Evolutionary conservation across 345 rosid species (phyloP).

Genomic region (Mallotus nudiflorus): DNA sequence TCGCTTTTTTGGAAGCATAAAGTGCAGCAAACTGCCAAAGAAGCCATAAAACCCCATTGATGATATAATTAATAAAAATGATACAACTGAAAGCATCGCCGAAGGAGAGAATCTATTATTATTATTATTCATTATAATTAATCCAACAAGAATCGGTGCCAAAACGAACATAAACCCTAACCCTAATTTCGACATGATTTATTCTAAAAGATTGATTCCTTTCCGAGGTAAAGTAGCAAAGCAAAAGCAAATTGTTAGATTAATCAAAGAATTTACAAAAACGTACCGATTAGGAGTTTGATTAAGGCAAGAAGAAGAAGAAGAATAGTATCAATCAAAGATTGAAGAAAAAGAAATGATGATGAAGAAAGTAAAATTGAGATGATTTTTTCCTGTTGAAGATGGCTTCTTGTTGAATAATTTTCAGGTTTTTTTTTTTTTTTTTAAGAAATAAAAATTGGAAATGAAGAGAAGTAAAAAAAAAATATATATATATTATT

Average conservation of each 20-base stretch:
- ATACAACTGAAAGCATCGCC: no score
- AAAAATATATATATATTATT: no score
- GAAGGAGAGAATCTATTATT: background rate
- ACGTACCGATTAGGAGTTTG: constrained; percentile 62
- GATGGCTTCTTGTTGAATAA: no score
- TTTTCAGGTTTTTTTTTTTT: no score
- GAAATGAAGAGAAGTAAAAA: no score
- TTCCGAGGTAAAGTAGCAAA: constrained; percentile 18
- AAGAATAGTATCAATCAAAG: constrained; percentile 44
- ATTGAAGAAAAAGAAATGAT: background rate
- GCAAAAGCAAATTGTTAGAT: constrained; percentile 8
- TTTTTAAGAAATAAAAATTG: no score
- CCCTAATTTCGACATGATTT: constrained; percentile 18
- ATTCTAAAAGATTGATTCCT: constrained; percentile 1
- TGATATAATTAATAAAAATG: constrained; percentile 32
- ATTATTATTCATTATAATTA: background rate
- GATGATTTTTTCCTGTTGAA: no score
- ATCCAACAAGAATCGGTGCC: constrained; percentile 30
- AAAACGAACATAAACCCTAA: constrained; percentile 30
- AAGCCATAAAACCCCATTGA: constrained; percentile 44
- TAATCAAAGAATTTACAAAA: constrained; percentile 10
- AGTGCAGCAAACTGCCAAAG: constrained; percentile 64
- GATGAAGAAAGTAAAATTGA: background rate
- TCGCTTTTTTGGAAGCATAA: constrained; percentile 98
- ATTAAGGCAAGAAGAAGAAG: constrained; percentile 17